These are phyloP conservation scores for Catunica adiposa DNA, from an alignment of 2,329 filamentous ascomycete genomes.

Conservation along the genomic window DNA sequence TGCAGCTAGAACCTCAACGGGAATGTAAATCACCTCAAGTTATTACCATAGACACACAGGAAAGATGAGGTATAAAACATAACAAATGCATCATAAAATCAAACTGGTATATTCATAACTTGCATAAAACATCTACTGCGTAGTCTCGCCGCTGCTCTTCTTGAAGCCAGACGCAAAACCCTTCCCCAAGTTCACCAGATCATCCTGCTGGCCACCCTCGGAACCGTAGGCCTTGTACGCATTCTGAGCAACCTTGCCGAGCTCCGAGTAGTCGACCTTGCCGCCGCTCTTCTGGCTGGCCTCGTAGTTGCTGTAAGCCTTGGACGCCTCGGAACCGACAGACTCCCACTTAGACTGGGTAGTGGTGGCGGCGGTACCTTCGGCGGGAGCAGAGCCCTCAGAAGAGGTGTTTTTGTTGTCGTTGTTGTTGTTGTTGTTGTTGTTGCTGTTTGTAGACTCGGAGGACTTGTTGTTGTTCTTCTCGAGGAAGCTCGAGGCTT, in stretches of 20 bases:
- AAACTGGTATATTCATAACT: too few relatives aligned
- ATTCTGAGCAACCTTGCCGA: slow-evolving; percentile 16
- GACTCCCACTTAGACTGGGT: slow-evolving; percentile 10
- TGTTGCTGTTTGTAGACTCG: slow-evolving; percentile 3
- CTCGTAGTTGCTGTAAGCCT: slow-evolving; percentile 14
- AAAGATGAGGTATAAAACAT: too few relatives aligned
- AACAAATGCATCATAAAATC: too few relatives aligned
- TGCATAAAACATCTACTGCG: background rate
- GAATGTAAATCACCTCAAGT: too few relatives aligned
- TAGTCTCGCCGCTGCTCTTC: background rate
- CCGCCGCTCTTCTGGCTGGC: slow-evolving; percentile 12
- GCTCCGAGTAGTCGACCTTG: slow-evolving; percentile 13
- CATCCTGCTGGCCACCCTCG: slow-evolving; percentile 15
- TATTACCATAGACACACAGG: too few relatives aligned
- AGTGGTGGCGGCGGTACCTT: background rate
- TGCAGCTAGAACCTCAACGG: too few relatives aligned
- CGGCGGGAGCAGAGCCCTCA: background rate
- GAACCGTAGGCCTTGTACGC: slow-evolving; percentile 20
- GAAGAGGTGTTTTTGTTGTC: background rate
- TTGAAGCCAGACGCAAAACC: slow-evolving; percentile 11
- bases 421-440: slow-evolving; percentile 4
- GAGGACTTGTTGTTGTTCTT: slow-evolving; percentile 8
- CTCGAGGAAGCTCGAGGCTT: slow-evolving; percentile 17
- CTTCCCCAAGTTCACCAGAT: slow-evolving; percentile 15
- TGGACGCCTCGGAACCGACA: slow-evolving; percentile 14